Conservation (phyloP, 192 early-diverging fungal genomes). For the Backusella tuberculispora region DNA sequence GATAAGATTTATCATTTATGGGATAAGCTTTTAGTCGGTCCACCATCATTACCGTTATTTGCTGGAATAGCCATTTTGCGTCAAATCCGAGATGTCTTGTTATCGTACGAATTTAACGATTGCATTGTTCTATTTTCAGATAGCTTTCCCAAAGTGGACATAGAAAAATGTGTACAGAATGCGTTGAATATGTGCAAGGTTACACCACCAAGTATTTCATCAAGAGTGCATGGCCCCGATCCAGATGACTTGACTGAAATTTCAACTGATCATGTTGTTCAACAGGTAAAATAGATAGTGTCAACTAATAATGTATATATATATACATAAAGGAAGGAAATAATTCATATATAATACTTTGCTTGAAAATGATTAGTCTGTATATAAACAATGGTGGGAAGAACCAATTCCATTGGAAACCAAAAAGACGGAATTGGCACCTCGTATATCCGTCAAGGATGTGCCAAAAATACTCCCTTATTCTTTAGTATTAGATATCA, state of each 20-base stretch:
- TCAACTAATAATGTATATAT: neutral
- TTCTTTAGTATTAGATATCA: slow-evolving; percentile 61
- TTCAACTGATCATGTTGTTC: neutral
- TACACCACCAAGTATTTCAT: slow-evolving; percentile 66
- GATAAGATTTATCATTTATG: slow-evolving; percentile 83
- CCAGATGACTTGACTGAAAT: slow-evolving; percentile 19
- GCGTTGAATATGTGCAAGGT: slow-evolving; percentile 66
- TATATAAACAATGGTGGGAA: slow-evolving; percentile 49
- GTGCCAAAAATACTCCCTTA: slow-evolving; percentile 46
- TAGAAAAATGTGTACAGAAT: slow-evolving; percentile 68
- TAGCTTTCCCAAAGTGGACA: slow-evolving; percentile 70
- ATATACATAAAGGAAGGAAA: no score
- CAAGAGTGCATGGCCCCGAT: slow-evolving; percentile 41
- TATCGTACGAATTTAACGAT: slow-evolving; percentile 74
- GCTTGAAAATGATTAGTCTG: neutral
- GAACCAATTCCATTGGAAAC: slow-evolving; percentile 49
- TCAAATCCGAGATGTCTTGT: slow-evolving; percentile 64
- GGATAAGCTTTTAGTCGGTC: slow-evolving; percentile 74
- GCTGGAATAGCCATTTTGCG: slow-evolving; percentile 70
- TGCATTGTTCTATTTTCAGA: slow-evolving; percentile 52
- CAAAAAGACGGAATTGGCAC: slow-evolving; percentile 56
- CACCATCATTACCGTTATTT: slow-evolving; percentile 67
- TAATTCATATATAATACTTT: neutral
- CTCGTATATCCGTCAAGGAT: slow-evolving; percentile 58
- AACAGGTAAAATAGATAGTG: neutral